Evolutionary conservation across 2,329 filamentous ascomycete species (phyloP), one percentile per base, ranked within the genome.

Genomic region (Stemphylium lycopersici): DNA sequence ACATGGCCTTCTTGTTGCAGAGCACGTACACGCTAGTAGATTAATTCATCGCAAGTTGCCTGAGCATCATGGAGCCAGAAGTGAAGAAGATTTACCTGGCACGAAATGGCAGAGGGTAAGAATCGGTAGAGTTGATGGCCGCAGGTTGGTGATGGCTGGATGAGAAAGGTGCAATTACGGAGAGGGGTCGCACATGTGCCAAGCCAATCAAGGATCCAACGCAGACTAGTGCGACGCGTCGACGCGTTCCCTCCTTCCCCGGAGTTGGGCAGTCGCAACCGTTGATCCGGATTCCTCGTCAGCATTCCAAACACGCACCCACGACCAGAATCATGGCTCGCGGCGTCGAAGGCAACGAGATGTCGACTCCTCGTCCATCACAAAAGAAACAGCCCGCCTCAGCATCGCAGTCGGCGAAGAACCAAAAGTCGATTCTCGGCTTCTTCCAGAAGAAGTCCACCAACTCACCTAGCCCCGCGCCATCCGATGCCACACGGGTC

Each of bases 351-450:
- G 78, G 77, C 16, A 79, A 79, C 65, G 77, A 79, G 52, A 76
- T 80, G 63, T 73, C 76, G 31, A 80, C 77, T 1, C 77, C 78
- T 42, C 70, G 71, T 33, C 55, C 78, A 34, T 76, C 76, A 46
- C 72, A 77, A 45, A 79, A 78, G 68, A 83, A 84, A 66, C 71
- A 77, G 37, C 74, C 76, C 39, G 74, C 77, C 39, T 75, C 77
- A 11, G 66, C 52, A 26, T 76, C 80, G 10, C 83, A 83, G 55
- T 76, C 79, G 16, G 74, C 74, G 58, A 87, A 86, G 68, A 87
- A 84, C 67, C 87, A 90, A 70, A 83, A 81, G 72, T 90, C 88
- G 48, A 91, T 95, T 55, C 79, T 91, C 32, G 89, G 89, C 38
- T 95, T 95, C 81, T 93, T 93, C 69, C 83, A 88, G 62, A 91